These are phyloP conservation scores for Arthrobotrys conoides DNA, from an alignment of 2,329 filamentous ascomycete species.

Conservation along the genomic window DNA sequence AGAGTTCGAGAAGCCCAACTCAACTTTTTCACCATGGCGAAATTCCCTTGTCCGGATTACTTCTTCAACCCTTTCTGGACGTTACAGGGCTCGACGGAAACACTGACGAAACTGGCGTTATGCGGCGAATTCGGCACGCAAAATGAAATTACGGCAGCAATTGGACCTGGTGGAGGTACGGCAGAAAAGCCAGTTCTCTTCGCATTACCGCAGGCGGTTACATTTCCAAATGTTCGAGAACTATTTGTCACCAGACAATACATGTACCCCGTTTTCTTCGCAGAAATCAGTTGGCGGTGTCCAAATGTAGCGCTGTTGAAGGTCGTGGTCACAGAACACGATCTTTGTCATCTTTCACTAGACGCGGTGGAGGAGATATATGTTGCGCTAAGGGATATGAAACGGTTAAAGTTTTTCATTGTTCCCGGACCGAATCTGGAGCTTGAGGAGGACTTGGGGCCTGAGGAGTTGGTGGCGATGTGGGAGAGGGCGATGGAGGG, in stretches of 20 bases:
- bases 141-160: background rate
- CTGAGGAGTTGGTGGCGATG: background rate
- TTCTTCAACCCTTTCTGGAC: conserved; percentile 27
- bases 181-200: conserved; percentile 19
- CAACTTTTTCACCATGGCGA: conserved; percentile 10
- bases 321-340: conserved; percentile 24
- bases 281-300: conserved; percentile 32
- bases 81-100: conserved; percentile 17
- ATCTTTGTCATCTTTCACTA: conserved; percentile 2
- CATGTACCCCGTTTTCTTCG: conserved; percentile 16
- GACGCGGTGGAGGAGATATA: conserved; percentile 14
- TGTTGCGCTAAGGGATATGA: conserved; percentile 8
- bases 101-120: conserved; percentile 27
- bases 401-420: conserved; percentile 21
- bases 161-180: conserved; percentile 1
- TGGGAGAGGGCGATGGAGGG: conserved; percentile 13
- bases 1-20: conserved; percentile 11
- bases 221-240: conserved; percentile 31
- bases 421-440: conserved; percentile 19
- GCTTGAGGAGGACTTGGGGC: background rate
- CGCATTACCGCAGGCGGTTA: conserved; percentile 12
- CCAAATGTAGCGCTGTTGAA: conserved; percentile 35
- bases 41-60: background rate
- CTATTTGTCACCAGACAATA: conserved; percentile 13
- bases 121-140: conserved; percentile 27